A percentile compares a stretch with the other conserved stretches of the same genome.
phyloP scores from a whole-genome alignment of 2,329 filamentous ascomycete species.

The Alternaria sp. region DNA sequence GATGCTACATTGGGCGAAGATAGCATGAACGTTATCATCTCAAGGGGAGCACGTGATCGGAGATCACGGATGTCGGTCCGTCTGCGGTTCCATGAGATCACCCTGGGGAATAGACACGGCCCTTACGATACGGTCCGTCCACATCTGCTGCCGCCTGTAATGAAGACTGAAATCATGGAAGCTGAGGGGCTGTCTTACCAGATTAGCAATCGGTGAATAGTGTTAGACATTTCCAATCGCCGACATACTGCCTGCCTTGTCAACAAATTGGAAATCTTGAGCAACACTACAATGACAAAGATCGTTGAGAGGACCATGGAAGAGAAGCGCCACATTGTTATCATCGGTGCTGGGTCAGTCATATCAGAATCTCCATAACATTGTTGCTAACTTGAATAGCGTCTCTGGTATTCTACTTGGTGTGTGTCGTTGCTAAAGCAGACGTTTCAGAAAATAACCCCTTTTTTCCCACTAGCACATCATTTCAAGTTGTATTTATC shows the following conservation, averaged over 20 bases:
- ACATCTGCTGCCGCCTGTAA: not conserved
- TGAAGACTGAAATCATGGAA: not conserved
- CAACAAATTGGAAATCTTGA: not conserved
- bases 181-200: too few species aligned
- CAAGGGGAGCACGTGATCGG: not conserved
- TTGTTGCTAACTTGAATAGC: not conserved
- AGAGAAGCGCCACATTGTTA: not conserved
- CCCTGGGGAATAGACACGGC: not conserved
- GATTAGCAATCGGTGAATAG: too few species aligned
- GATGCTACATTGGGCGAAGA: rapidly evolving
- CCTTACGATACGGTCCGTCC: not conserved
- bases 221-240: not conserved
- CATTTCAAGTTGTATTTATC: not conserved
- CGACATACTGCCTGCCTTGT: not conserved
- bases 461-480: not conserved
- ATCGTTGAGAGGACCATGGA: not conserved
- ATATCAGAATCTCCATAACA: not conserved
- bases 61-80: not conserved
- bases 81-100: not conserved
- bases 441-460: too few species aligned
- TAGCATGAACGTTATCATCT: not conserved
- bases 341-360: not conserved
- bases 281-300: not conserved
- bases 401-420: not conserved
- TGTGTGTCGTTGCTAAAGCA: too few species aligned